These are phyloP conservation scores for Medicago lupulina DNA, from an alignment of 306 rosid species.

Conservation along the genomic window DNA sequence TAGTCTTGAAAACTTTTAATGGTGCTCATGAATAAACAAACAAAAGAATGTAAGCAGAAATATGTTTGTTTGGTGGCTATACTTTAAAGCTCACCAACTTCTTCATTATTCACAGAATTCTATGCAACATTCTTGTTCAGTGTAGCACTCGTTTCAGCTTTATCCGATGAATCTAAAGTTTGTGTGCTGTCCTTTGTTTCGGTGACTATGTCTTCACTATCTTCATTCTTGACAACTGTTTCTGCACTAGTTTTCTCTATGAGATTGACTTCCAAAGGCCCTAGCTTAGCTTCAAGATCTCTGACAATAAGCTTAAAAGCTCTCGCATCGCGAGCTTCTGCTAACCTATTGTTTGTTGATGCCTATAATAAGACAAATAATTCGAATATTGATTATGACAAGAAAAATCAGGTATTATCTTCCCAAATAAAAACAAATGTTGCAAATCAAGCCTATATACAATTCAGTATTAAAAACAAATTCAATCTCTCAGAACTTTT, in stretches of 20 bases:
- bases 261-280: slow-evolving; percentile 53
- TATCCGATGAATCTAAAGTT: slow-evolving; percentile 29
- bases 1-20: too few relatives aligned
- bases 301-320: slow-evolving; percentile 56
- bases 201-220: slow-evolving; percentile 22
- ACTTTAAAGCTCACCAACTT: slow-evolving; percentile 8
- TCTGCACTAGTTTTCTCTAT: slow-evolving; percentile 28
- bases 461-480: slow-evolving; percentile 20
- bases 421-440: slow-evolving; percentile 4
- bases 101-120: slow-evolving; percentile 13
- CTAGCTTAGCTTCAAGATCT: slow-evolving; percentile 63
- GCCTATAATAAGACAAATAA: slow-evolving; percentile 46
- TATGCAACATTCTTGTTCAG: slow-evolving; percentile 24
- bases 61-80: too few relatives aligned
- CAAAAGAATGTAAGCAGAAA: too few relatives aligned
- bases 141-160: slow-evolving; percentile 24
- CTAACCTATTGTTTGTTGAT: slow-evolving; percentile 53
- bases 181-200: slow-evolving; percentile 21
- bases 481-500: slow-evolving; percentile 14
- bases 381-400: slow-evolving; percentile 28
- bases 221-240: slow-evolving; percentile 21
- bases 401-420: slow-evolving; percentile 19
- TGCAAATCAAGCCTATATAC: slow-evolving; percentile 16
- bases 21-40: too few relatives aligned
- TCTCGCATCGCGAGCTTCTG: slow-evolving; percentile 64